Evolutionary conservation across 2,329 filamentous ascomycete genomes (phyloP).

Genomic region (Didymella pomorum): DNA sequence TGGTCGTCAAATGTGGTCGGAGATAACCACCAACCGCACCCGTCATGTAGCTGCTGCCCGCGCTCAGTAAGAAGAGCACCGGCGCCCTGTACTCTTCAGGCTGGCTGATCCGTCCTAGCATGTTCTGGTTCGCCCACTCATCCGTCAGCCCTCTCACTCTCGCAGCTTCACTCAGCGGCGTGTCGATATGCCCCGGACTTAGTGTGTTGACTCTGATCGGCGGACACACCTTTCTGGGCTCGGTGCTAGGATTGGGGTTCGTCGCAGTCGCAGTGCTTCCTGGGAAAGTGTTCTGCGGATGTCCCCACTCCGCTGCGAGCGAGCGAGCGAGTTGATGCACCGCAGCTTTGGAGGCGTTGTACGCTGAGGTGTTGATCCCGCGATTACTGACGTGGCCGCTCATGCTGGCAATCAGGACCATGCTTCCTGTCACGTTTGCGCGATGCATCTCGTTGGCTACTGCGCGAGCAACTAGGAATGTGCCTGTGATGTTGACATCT

Average conservation of each 20-base stretch:
- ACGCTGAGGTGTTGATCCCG: conserved; percentile 55
- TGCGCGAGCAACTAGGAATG: conserved; percentile 75
- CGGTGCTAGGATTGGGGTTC: conserved; percentile 26
- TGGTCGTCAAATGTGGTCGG: background rate
- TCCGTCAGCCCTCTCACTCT: conserved; percentile 43
- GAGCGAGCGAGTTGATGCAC: conserved; percentile 61
- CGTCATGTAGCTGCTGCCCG: conserved; percentile 70
- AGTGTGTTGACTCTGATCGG: conserved; percentile 62
- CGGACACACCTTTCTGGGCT: conserved; percentile 38
- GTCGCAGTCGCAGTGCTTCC: conserved; percentile 30
- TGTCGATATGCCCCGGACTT: conserved; percentile 64
- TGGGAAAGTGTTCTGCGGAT: conserved; percentile 53
- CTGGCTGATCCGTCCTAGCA: conserved; percentile 48
- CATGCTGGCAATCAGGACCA: conserved; percentile 46
- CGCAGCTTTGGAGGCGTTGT: conserved; percentile 64
- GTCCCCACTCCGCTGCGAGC: conserved; percentile 60
- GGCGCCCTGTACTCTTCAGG: conserved; percentile 36
- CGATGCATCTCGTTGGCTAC: conserved; percentile 46
- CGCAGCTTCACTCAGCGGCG: conserved; percentile 45
- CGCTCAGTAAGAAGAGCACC: conserved; percentile 42
- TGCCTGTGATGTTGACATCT: conserved; percentile 83
- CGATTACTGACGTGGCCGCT: conserved; percentile 46
- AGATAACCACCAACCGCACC: background rate
- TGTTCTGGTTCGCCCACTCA: conserved; percentile 44
- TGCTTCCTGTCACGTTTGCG: conserved; percentile 27